A percentile compares a stretch with the other conserved stretches of the same genome.
Evolutionary conservation across 768 basidiomycete species (phyloP).

Genomic region (Rhizopogon vesiculosus): DNA sequence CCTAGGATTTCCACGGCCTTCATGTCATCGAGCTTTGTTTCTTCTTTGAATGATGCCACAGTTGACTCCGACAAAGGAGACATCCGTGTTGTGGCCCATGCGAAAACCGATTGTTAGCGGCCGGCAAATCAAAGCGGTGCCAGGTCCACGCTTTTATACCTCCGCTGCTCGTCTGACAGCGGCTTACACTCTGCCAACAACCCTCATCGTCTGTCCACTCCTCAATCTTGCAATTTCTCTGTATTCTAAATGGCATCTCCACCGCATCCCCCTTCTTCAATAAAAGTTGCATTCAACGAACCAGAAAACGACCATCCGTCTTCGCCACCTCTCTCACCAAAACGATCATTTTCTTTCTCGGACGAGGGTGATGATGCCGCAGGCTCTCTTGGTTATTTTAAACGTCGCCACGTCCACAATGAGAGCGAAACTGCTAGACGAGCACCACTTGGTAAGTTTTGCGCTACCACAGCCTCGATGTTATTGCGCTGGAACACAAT

Average conservation of each 20-base stretch:
- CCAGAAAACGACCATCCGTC: conserved; percentile 10
- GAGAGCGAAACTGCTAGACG: conserved; percentile 9
- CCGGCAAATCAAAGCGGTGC: too few relatives aligned
- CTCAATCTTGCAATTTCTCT: too few relatives aligned
- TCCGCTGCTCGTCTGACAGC: too few relatives aligned
- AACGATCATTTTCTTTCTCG: conserved; percentile 16
- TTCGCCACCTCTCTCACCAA: conserved; percentile 13
- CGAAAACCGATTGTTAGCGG: too few relatives aligned
- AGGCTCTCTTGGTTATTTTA: conserved; percentile 9
- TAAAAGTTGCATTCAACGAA: not conserved
- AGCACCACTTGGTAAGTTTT: conserved; percentile 21
- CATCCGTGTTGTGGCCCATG: too few relatives aligned
- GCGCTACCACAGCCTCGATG: not conserved
- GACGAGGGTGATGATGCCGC: conserved; percentile 6
- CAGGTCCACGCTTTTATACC: too few relatives aligned
- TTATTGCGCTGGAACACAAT: not conserved
- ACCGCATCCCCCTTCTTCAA: not conserved
- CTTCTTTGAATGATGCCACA: too few relatives aligned
- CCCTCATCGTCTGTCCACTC: too few relatives aligned
- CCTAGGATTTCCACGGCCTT: too few relatives aligned
- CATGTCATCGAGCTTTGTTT: too few relatives aligned
- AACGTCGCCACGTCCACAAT: conserved; percentile 15
- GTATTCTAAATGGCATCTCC: not conserved
- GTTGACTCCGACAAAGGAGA: too few relatives aligned
- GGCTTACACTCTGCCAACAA: too few relatives aligned